Conservation (phyloP, 768 basidiomycete species). For the Sistotremastrum suecicum region DNA sequence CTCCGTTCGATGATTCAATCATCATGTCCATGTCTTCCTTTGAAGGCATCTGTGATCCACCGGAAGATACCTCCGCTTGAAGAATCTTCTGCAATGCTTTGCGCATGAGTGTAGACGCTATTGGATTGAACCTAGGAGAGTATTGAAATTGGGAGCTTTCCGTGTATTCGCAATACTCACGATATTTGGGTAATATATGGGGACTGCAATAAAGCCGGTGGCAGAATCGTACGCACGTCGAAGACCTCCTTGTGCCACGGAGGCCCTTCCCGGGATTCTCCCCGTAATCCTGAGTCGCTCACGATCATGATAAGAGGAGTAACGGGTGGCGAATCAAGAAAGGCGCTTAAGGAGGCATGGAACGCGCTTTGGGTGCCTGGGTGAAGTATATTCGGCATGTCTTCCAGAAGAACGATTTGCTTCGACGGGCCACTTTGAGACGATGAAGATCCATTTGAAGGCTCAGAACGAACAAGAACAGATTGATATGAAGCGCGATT, state of each 20-base stretch:
- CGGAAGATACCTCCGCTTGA: slow-evolving; percentile 8
- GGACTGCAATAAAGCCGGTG: slow-evolving; percentile 51
- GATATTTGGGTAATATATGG: slow-evolving; percentile 68
- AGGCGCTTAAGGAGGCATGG: slow-evolving; percentile 48
- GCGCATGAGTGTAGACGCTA: slow-evolving; percentile 74
- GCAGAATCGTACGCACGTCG: slow-evolving; percentile 57
- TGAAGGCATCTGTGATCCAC: slow-evolving; percentile 26
- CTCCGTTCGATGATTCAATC: slow-evolving; percentile 72
- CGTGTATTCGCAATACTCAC: slow-evolving; percentile 28
- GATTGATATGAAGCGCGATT: slow-evolving; percentile 42
- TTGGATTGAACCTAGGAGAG: slow-evolving; percentile 67
- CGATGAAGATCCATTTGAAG: slow-evolving; percentile 1
- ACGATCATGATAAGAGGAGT: slow-evolving; percentile 71
- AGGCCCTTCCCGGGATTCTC: slow-evolving; percentile 35
- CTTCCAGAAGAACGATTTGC: slow-evolving; percentile 70
- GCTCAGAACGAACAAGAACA: slow-evolving; percentile 23
- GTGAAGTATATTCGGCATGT: slow-evolving; percentile 85
- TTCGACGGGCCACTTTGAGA: slow-evolving; percentile 14
- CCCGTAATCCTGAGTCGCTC: slow-evolving; percentile 70
- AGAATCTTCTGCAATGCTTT: slow-evolving; percentile 60
- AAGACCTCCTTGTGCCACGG: slow-evolving; percentile 41
- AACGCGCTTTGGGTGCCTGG: slow-evolving; percentile 52
- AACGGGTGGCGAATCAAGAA: slow-evolving; percentile 26
- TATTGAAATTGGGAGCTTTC: not conserved
- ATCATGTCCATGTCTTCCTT: slow-evolving; percentile 63